These are phyloP conservation scores for Eleusine coracana DNA, from an alignment of 176 grass and related monocot genomes.

Conservation along the genomic window DNA sequence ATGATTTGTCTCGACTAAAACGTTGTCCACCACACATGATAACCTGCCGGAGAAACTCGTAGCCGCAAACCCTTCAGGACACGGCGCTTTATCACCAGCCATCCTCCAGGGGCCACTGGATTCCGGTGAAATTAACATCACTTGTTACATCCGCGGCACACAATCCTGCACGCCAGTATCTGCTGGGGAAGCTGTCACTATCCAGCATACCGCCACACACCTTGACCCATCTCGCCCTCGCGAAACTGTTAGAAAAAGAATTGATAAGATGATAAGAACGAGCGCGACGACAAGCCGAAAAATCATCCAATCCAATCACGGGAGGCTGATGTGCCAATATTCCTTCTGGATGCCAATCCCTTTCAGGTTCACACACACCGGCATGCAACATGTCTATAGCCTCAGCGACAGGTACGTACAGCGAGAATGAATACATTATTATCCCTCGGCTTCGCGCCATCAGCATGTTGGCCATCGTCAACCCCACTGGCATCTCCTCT, in stretches of 20 bases:
- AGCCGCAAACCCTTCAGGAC: not conserved
- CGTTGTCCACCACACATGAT: not conserved
- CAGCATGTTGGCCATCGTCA: conserved; percentile 26
- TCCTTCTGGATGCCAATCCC: conserved; percentile 21
- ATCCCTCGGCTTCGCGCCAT: conserved; percentile 8
- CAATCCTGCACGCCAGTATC: not conserved
- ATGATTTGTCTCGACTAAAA: not conserved
- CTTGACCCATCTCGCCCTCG: not conserved
- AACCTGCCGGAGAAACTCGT: not conserved
- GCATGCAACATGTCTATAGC: conserved; percentile 20
- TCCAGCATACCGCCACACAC: not conserved
- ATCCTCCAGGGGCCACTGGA: not conserved
- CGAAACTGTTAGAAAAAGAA: not conserved
- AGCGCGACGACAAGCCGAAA: not conserved
- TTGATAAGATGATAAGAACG: conserved; percentile 8
- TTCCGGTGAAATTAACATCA: not conserved
- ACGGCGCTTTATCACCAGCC: not conserved
- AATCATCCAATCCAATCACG: conserved; percentile 22
- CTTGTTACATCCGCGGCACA: conserved; percentile 8
- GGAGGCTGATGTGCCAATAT: conserved; percentile 17
- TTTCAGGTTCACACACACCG: conserved; percentile 35
- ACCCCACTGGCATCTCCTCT: not conserved
- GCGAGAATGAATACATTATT: conserved; percentile 33
- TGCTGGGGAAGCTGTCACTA: not conserved
- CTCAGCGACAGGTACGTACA: conserved; percentile 30